These are phyloP conservation scores for Suhomyces taliae DNA, from an alignment of 1,139 yeast genomes.

Conservation along the genomic window DNA sequence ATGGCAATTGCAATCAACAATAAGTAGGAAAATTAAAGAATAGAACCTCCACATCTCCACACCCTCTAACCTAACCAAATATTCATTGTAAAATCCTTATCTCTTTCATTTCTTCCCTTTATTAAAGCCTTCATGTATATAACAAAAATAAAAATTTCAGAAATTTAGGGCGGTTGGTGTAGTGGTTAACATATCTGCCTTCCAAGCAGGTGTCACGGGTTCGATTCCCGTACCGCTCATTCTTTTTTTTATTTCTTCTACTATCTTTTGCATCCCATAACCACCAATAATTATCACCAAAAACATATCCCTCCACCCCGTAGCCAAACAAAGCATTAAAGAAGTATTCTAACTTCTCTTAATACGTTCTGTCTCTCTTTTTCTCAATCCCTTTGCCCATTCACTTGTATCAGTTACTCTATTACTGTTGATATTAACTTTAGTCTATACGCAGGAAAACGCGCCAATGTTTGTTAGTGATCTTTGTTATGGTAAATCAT, in stretches of 20 bases:
- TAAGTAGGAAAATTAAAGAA: no score
- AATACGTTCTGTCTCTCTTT: neutral
- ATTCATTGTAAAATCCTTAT: no score
- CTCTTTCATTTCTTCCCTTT: no score
- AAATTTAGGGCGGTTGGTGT: constrained; percentile 47
- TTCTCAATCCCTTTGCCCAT: neutral
- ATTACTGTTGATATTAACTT: no score
- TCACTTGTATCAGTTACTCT: neutral
- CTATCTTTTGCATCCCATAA: neutral
- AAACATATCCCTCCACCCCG: neutral
- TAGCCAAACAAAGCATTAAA: neutral
- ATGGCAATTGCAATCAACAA: no score
- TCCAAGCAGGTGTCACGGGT: constrained; percentile 83
- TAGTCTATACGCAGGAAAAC: neutral
- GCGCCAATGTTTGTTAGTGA: neutral
- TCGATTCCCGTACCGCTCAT: constrained; percentile 81
- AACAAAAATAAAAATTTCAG: neutral
- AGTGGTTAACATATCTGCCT: constrained; percentile 61
- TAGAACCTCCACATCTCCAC: no score
- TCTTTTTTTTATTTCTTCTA: constrained; percentile 21
- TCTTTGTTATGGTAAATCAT: constrained; percentile 2
- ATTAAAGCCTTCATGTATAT: no score
- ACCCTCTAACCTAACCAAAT: no score
- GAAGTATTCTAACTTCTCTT: neutral
- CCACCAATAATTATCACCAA: no score